Base-by-base conservation (phyloP, 768 basidiomycete genomes). In the Kwoniella sp. region DNA sequence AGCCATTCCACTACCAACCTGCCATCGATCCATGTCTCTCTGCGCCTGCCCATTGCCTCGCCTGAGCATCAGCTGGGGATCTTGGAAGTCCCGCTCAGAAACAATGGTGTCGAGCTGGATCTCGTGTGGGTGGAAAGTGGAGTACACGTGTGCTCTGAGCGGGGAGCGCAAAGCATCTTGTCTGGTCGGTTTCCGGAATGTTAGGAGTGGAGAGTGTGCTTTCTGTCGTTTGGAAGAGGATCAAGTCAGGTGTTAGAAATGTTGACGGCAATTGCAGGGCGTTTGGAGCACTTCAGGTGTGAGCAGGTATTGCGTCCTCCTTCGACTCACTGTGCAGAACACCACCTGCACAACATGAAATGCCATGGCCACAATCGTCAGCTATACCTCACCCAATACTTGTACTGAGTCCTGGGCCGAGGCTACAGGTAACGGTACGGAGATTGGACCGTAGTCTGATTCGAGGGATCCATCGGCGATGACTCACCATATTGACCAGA, bases 401-500 rank as follows among this genome's bases (percentile, higher is more conserved):
- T 13, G 20, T 48, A 48, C 17, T 48, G 47, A 48, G 47, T 48
- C 4, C 5, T 20, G 7, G 17, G 47, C 20, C 4, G 47, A 48
- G 23, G 23, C 4, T 23, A 52, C 28, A 52, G 11, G 28, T 50
- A 20, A 50, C 7, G n/a, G n/a, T n/a, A n/a, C n/a, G n/a, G n/a
- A n/a, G n/a, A n/a, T n/a, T n/a, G n/a, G n/a, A n/a, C n/a, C n/a
- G n/a, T n/a, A n/a, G n/a, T n/a, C 17, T 7, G 15, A 28, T 31
- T 20, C 25, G 25, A 2, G 34, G 8, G 20, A n/a, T 52, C 11
- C 17, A 57, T 4, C 12, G n/a, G n/a, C 28, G 48, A 11, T 12
- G 12, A 50, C 85, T 56, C 65, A 92, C 92, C 83, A 92, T 85
- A 77, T 94, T 94, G 58, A 88, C 82, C 75, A 90, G 87, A 29